Evolutionary conservation across 192 early-diverging fungal genomes (phyloP).

Genomic region (Thoreauomyces humboldtii): DNA sequence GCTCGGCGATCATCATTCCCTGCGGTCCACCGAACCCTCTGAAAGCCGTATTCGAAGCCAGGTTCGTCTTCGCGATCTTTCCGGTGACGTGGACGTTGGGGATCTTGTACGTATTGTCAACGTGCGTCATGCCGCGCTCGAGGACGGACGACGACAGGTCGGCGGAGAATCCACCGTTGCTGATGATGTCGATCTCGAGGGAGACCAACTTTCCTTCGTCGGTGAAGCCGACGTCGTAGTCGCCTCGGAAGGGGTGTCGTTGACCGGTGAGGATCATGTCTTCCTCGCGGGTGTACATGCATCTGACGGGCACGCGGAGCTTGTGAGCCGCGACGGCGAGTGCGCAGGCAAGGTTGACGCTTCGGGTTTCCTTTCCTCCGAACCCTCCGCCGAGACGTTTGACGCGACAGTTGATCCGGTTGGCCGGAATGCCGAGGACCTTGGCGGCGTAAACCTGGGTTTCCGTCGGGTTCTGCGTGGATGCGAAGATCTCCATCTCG

Average conservation of each 20-base stretch:
- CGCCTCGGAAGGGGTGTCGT: constrained; percentile 76
- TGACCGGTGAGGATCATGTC: constrained; percentile 65
- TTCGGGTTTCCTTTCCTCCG: constrained; percentile 70
- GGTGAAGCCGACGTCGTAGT: constrained; percentile 73
- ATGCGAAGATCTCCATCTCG: constrained; percentile 77
- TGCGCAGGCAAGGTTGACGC: constrained; percentile 60
- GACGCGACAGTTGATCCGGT: constrained; percentile 70
- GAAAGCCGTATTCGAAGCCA: constrained; percentile 82
- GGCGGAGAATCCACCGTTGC: constrained; percentile 43
- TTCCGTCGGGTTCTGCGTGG: constrained; percentile 77
- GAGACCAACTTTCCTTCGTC: constrained; percentile 64
- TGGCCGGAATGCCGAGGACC: constrained; percentile 67
- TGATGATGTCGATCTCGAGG: constrained; percentile 46
- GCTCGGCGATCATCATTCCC: constrained; percentile 78
- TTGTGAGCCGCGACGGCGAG: constrained; percentile 72
- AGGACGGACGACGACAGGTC: constrained; percentile 56
- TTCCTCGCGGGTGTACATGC: constrained; percentile 79
- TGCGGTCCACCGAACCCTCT: constrained; percentile 85
- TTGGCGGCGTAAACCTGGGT: constrained; percentile 65
- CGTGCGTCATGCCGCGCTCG: constrained; percentile 71
- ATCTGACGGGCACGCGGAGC: constrained; percentile 63
- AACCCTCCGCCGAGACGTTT: constrained; percentile 89
- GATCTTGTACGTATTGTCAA: constrained; percentile 79
- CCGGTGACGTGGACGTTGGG: constrained; percentile 67
- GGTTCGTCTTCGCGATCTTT: constrained; percentile 76